Evolutionary conservation across 768 basidiomycete species (phyloP), one percentile per base, ranked within the genome.

Genomic region (Lentinula raphanica): DNA sequence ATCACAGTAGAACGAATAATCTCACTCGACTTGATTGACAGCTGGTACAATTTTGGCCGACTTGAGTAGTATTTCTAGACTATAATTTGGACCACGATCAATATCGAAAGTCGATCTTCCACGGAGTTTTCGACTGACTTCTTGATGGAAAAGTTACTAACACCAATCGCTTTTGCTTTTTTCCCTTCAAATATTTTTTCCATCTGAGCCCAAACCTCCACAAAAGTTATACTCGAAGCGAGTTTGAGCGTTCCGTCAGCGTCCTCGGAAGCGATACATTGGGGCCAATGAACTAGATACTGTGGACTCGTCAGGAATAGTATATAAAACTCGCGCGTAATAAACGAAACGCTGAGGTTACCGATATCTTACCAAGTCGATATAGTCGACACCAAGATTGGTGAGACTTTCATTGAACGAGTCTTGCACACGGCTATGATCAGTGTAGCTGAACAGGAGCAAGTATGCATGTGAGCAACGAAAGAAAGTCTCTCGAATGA

Each of bases 121-220:
- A n/a, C n/a, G n/a, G n/a, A n/a, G n/a, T n/a, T n/a, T n/a, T 21
- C 12, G 21, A 54, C 75, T 17, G 56, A 82, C 80, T 74, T 83
- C 62, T 83, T 81, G 57, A 82, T 69, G 4, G 80, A 81, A 63
- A 84, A 85, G 66, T 86, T 86, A 66, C 80, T 80, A 46, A 86
- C 80, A 0, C 83, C 83, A 59, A 84, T 81, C 1, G 80, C 77
- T 54, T 67, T 76, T 11, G 74, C 79, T 61, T 76, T 78, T 0
- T 79, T 79, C 13, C 72, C 74, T 27, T 70, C 71, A 31, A 78
- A 69, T 11, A 83, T 62, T 49, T 79, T 76, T 67, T 84, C 83
- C 62, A 84, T 71, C 44, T 76, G 73, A 0, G 75, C 75, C 80
- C 81, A 83, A 0, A 75, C 70, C 29, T 83, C 71, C 42, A 72